Evolutionary conservation across 1,284 basidiomycete genomes (phyloP).

Genomic region (Takashimella koratensis): DNA sequence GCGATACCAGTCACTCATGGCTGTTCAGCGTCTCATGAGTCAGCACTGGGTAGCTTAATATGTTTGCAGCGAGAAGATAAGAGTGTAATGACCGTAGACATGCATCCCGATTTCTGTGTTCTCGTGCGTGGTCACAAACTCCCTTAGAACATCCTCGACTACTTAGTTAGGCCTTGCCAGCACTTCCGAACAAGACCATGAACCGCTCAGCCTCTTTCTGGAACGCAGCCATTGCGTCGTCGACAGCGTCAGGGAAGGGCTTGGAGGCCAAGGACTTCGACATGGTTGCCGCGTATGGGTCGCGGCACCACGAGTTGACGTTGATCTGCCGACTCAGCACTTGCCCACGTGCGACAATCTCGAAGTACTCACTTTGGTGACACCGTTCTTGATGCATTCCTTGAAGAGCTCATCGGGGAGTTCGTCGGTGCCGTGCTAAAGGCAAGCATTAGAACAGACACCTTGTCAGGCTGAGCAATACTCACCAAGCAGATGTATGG

Average conservation of each 20-base stretch:
- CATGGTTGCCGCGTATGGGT: conserved; percentile 42
- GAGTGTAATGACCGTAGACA: not conserved
- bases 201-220: conserved; percentile 39
- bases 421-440: conserved; percentile 47
- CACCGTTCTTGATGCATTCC: conserved; percentile 43
- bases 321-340: conserved; percentile 36
- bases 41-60: conserved; percentile 27
- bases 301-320: conserved; percentile 50
- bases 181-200: conserved; percentile 40
- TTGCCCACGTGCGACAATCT: no score
- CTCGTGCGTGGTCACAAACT: no score
- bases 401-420: conserved; percentile 43
- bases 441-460: not conserved
- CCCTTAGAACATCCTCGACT: no score
- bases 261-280: conserved; percentile 30
- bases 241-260: conserved; percentile 46
- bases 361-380: conserved; percentile 36
- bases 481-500: conserved; percentile 30
- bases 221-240: conserved; percentile 43
- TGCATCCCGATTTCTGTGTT: not conserved
- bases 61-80: not conserved
- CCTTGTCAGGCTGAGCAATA: not conserved
- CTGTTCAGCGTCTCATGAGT: conserved; percentile 46
- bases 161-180: conserved; percentile 36
- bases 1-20: conserved; percentile 79